phyloP scores from a whole-genome alignment of 2,329 filamentous ascomycete species.

The Esteya vermicola region DNA sequence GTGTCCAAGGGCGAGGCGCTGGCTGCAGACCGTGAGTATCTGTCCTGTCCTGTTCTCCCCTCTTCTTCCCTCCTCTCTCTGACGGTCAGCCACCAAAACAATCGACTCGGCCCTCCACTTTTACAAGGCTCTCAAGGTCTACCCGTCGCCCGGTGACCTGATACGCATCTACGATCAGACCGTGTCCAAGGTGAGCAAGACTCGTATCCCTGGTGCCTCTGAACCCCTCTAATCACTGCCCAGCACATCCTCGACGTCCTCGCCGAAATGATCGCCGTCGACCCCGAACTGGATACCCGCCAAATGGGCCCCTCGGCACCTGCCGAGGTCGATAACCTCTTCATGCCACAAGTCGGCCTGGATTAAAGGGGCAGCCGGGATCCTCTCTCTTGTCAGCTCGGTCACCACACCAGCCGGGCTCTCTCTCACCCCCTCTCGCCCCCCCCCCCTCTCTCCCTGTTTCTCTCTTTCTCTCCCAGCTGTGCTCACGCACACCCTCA shows the following conservation, averaged over 20 bases:
- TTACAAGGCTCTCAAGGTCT: constrained; percentile 98
- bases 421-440: background rate
- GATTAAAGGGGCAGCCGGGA: constrained; percentile 7
- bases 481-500: background rate
- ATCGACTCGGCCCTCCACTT: constrained; percentile 87
- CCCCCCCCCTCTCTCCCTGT: background rate
- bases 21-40: constrained; percentile 60
- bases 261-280: constrained; percentile 69
- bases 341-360: constrained; percentile 8
- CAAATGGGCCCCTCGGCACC: constrained; percentile 4
- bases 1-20: constrained; percentile 79
- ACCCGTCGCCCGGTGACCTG: constrained; percentile 81
- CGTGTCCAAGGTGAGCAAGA: constrained; percentile 65
- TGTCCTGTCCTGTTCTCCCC: background rate
- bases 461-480: no score
- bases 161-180: constrained; percentile 98
- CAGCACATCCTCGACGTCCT: constrained; percentile 88
- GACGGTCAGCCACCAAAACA: constrained; percentile 42
- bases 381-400: no score
- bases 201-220: background rate
- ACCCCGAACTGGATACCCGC: constrained; percentile 9
- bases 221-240: background rate
- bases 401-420: no score
- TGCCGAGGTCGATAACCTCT: constrained; percentile 4
- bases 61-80: background rate